Base-by-base conservation (phyloP, 2,329 filamentous ascomycete species). In the Xylariales sp. region DNA sequence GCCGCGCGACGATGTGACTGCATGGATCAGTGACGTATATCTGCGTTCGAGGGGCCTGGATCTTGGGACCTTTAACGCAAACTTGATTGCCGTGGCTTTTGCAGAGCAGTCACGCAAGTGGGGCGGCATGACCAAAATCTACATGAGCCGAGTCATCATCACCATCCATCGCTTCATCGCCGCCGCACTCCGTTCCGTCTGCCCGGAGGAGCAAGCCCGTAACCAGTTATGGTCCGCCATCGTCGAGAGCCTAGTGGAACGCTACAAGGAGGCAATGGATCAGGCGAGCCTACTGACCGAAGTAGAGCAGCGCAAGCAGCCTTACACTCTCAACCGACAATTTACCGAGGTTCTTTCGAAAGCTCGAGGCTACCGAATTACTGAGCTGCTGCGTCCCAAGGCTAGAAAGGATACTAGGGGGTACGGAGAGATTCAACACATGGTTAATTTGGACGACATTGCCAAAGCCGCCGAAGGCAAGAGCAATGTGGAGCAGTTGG, bases 21-120 rank as follows among this genome's bases (percentile, higher is more conserved):
- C 31, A 0, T 59, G 56, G 53, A 56, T 62, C 18, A 15, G 35
- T 0, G 24, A 33, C 0, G 38, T 58, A 5, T 54, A 59, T 24
- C 12, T 37, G 5, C 32, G 35, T 3, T 58, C 51, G 9, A 49
- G 57, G 5, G 57, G 52, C 5, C 45, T 51, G 14, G 54, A 60
- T 1, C 50, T 61, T 0, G 44, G 47, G 2, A 49, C 50, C 0
- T 53, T 52, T 37, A 54, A 45, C n/a, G 31, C 43, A 3, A 34
- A 40, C 1, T 29, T 61, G 0, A 39, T 58, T 18, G 40, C 49
- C 0, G 45, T 38, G 18, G 54, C 53, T 0, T 56, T 60, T 40
- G 37, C 35, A 14, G 49, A 62, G 37, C 60, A 64, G 28, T 61
- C 60, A 1, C 27, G 34, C 5, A 59, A 57, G 21, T 64, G 61